phyloP scores from a whole-genome alignment of 805 yeast genomes.

The Ogataea minuta region DNA sequence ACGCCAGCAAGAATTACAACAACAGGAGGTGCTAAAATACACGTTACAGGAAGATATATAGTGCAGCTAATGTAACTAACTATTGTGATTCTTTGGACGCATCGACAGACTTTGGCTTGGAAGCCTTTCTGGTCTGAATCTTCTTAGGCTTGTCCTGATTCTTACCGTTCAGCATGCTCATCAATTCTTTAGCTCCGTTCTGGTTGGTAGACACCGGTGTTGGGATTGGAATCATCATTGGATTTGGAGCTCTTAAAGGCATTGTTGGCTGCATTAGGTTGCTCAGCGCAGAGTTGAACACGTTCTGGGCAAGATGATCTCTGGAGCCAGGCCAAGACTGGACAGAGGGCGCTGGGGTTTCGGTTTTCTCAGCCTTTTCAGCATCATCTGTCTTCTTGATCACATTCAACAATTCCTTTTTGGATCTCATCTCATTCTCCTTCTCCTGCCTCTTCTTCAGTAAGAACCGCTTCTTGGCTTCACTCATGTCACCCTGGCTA shows the following conservation, averaged over 20 bases:
- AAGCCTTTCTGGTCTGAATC: not conserved
- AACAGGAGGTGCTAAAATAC: conserved; percentile 31
- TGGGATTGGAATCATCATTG: conserved; percentile 9
- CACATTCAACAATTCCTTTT: conserved; percentile 44
- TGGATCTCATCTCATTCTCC: conserved; percentile 30
- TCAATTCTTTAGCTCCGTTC: conserved; percentile 18
- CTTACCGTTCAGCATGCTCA: conserved; percentile 16
- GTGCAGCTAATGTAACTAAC: not conserved
- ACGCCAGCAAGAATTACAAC: conserved; percentile 37
- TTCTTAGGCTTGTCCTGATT: not conserved
- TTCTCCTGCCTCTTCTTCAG: conserved; percentile 27
- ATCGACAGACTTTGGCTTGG: not conserved
- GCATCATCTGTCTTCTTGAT: conserved; percentile 33
- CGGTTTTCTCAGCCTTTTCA: conserved; percentile 1
- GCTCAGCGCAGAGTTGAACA: conserved; percentile 31
- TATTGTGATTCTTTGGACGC: not conserved
- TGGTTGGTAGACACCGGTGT: conserved; percentile 8
- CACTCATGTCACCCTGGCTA: conserved; percentile 26
- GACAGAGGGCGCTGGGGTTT: not conserved
- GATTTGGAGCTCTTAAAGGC: conserved; percentile 4
- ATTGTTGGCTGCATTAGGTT: conserved; percentile 19
- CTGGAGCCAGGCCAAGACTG: conserved; percentile 2
- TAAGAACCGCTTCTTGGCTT: conserved; percentile 20
- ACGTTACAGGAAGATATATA: conserved; percentile 41
- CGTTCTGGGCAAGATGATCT: conserved; percentile 25